phyloP scores from a whole-genome alignment of 768 basidiomycete genomes.

The Collybia sordida region DNA sequence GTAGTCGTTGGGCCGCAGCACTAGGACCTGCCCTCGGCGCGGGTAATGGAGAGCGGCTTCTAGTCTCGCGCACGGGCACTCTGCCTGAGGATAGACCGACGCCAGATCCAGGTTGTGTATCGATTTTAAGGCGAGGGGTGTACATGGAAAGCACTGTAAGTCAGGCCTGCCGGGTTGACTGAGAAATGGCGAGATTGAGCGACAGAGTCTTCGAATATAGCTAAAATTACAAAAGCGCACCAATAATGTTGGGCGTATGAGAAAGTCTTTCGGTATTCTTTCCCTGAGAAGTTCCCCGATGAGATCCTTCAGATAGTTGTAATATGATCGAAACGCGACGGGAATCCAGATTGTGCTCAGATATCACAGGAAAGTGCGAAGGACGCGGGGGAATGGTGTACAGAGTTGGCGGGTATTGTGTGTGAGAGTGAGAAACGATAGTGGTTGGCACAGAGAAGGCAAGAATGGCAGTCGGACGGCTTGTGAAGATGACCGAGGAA shows the following conservation, averaged over 20 bases:
- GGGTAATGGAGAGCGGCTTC: constrained; percentile 28
- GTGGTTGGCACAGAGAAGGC: neutral
- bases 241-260: constrained; percentile 5
- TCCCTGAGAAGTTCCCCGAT: neutral
- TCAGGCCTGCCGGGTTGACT: neutral
- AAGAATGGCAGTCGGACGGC: neutral
- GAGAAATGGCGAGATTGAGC: neutral
- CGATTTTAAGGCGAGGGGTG: constrained; percentile 46
- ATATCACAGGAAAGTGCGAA: too few species aligned
- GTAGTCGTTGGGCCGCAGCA: constrained; percentile 31
- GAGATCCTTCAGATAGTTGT: too few species aligned
- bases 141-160: constrained; percentile 32
- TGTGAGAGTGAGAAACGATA: neutral
- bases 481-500: constrained; percentile 3
- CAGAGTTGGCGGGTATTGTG: constrained; percentile 10
- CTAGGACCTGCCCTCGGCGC: constrained; percentile 32
- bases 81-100: constrained; percentile 29
- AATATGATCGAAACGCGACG: neutral
- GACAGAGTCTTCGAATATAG: too few species aligned
- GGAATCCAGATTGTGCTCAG: neutral
- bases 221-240: neutral
- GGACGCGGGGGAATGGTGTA: constrained; percentile 8
- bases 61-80: constrained; percentile 21
- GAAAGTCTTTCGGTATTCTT: constrained; percentile 6
- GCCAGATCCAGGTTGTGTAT: constrained; percentile 38